Percentiles rank a stretch among this genome's conserved stretches.
Conservation (phyloP, 2,329 filamentous ascomycete genomes). For the Xylariomycetidae sp. region DNA sequence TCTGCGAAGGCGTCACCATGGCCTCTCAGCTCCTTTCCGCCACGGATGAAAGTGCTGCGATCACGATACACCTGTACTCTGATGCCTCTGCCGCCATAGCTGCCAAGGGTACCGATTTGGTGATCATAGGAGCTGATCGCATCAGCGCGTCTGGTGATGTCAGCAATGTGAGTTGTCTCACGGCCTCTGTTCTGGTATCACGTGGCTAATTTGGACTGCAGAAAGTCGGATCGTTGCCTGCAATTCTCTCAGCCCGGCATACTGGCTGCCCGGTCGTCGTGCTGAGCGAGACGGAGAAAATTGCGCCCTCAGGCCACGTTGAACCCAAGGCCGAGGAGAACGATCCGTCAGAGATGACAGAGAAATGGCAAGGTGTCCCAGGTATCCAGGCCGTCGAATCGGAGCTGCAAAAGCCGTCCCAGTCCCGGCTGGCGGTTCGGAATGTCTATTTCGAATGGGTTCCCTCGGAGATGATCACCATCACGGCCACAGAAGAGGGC, state of each 20-base stretch:
- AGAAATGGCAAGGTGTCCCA: constrained; percentile 36
- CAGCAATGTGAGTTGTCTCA: constrained; percentile 40
- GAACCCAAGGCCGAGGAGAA: constrained; percentile 47
- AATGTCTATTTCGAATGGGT: constrained; percentile 60
- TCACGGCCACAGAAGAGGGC: constrained; percentile 50
- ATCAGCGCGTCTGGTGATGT: constrained; percentile 53
- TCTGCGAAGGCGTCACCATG: constrained; percentile 57
- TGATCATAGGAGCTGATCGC: constrained; percentile 60
- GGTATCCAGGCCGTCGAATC: constrained; percentile 12
- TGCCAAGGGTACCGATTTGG: constrained; percentile 43
- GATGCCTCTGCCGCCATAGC: constrained; percentile 55
- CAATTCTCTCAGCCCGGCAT: constrained; percentile 48
- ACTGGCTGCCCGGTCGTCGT: constrained; percentile 44
- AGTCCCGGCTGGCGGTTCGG: constrained; percentile 27
- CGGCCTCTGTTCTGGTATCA: neutral
- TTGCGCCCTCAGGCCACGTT: constrained; percentile 39
- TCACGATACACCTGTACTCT: constrained; percentile 44
- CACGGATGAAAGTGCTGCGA: constrained; percentile 6
- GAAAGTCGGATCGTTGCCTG: constrained; percentile 58
- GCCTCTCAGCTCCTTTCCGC: constrained; percentile 34
- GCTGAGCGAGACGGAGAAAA: constrained; percentile 56
- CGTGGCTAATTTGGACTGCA: too few relatives aligned
- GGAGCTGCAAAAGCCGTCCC: neutral
- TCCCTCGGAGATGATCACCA: constrained; percentile 41
- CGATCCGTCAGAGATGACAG: constrained; percentile 42